Evolutionary conservation across 257 asterid species (phyloP).

Genomic region (Solanum okadae): DNA sequence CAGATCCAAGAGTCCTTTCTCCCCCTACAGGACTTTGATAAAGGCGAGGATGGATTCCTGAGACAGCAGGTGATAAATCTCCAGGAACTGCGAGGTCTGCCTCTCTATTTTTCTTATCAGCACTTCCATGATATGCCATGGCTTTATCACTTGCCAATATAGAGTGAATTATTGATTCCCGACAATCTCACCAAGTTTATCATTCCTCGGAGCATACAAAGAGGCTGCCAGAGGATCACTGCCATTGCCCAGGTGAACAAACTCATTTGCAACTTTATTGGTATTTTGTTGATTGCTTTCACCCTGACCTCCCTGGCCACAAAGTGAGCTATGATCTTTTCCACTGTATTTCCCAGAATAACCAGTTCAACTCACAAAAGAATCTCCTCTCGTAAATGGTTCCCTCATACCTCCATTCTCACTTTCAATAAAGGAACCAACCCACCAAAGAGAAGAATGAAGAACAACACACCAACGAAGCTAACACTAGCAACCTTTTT

Average conservation of each 20-base stretch:
- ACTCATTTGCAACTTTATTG: slow-evolving; percentile 17
- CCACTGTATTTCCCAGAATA: slow-evolving; percentile 24
- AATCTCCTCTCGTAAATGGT: too few species aligned
- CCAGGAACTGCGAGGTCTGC: slow-evolving; percentile 45
- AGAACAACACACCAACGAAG: too few species aligned
- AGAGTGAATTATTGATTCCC: slow-evolving; percentile 64
- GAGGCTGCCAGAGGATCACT: slow-evolving; percentile 61
- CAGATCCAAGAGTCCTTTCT: slow-evolving; percentile 50
- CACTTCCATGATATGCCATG: slow-evolving; percentile 31
- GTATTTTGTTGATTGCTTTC: background rate
- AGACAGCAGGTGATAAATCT: slow-evolving; percentile 41
- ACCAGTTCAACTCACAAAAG: slow-evolving; percentile 23
- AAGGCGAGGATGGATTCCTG: slow-evolving; percentile 31
- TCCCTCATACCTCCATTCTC: too few species aligned
- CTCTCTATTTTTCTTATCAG: slow-evolving; percentile 25
- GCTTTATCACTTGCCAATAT: slow-evolving; percentile 66
- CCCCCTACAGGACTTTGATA: background rate
- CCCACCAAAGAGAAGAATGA: too few species aligned
- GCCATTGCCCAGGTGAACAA: slow-evolving; percentile 27
- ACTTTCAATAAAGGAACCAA: too few species aligned
- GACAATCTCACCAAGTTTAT: slow-evolving; percentile 59
- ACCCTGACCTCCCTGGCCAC: slow-evolving; percentile 4
- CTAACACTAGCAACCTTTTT: too few species aligned
- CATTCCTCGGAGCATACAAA: slow-evolving; percentile 59
- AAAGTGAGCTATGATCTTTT: slow-evolving; percentile 21